Conservation (phyloP, 345 rosid species). For the Corchorus capsularis region DNA sequence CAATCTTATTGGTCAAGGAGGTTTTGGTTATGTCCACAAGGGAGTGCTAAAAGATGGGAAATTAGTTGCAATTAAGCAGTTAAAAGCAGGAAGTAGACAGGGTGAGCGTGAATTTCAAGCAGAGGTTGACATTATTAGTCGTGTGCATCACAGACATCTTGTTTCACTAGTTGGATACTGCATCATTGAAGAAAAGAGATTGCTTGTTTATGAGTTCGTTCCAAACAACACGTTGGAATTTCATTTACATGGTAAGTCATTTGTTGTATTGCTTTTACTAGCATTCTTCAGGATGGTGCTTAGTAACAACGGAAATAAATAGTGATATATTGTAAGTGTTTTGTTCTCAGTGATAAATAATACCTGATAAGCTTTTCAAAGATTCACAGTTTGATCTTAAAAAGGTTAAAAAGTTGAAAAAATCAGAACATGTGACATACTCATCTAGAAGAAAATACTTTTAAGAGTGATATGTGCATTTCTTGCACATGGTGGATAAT, state of each 20-base stretch:
- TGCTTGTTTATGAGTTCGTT: conserved; percentile 83
- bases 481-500: not conserved
- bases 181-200: conserved; percentile 49
- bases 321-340: not conserved
- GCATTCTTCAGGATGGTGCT: not conserved
- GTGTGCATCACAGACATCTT: conserved; percentile 71
- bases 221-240: conserved; percentile 61
- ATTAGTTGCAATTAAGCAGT: conserved; percentile 68
- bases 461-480: not conserved
- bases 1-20: conserved; percentile 75
- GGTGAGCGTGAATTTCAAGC: conserved; percentile 72
- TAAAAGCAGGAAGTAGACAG: conserved; percentile 70
- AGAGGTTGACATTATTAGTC: conserved; percentile 62
- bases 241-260: conserved; percentile 69
- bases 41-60: conserved; percentile 62
- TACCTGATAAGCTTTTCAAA: not conserved
- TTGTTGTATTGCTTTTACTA: not conserved
- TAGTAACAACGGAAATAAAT: not conserved
- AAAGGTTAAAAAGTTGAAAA: not conserved
- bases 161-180: conserved; percentile 76
- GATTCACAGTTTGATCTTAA: not conserved
- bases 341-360: not conserved
- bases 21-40: conserved; percentile 74
- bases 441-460: not conserved
- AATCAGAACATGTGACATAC: not conserved